Conservation (phyloP, 441 rosid genomes). For the Pelargonium cotyledonis region DNA sequence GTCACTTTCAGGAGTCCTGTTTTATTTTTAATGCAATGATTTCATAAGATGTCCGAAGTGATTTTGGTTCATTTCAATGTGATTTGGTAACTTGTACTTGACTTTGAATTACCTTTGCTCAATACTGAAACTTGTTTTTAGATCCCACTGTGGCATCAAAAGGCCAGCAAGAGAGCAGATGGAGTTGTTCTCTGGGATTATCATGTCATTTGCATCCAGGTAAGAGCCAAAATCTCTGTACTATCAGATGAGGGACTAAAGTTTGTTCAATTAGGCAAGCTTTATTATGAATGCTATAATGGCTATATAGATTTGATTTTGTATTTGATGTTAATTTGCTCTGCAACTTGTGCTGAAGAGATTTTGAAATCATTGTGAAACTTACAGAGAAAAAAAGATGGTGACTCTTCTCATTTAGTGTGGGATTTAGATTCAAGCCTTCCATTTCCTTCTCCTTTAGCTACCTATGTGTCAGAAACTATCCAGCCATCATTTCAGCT, state of each 20-base stretch:
- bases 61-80: background rate
- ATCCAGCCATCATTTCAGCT: conserved; percentile 71
- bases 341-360: conserved; percentile 4
- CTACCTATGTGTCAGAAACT: conserved; percentile 55
- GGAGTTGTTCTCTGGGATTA: conserved; percentile 80
- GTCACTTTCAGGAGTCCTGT: background rate
- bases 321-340: background rate
- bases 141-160: conserved; percentile 88
- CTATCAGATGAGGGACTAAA: background rate
- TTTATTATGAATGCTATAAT: conserved; percentile 2
- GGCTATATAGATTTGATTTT: background rate
- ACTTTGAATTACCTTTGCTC: background rate
- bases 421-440: conserved; percentile 88
- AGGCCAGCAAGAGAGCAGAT: conserved; percentile 73
- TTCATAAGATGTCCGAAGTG: background rate
- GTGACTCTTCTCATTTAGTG: conserved; percentile 36
- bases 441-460: conserved; percentile 63
- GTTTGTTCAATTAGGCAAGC: background rate
- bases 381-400: conserved; percentile 46
- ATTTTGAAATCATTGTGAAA: conserved; percentile 1
- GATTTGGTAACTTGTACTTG: background rate
- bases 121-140: conserved; percentile 16
- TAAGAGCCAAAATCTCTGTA: conserved; percentile 14
- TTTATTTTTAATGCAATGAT: background rate
- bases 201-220: conserved; percentile 79